Base-by-base conservation (phyloP, 1,284 basidiomycete species). In the Melampsora americana region DNA sequence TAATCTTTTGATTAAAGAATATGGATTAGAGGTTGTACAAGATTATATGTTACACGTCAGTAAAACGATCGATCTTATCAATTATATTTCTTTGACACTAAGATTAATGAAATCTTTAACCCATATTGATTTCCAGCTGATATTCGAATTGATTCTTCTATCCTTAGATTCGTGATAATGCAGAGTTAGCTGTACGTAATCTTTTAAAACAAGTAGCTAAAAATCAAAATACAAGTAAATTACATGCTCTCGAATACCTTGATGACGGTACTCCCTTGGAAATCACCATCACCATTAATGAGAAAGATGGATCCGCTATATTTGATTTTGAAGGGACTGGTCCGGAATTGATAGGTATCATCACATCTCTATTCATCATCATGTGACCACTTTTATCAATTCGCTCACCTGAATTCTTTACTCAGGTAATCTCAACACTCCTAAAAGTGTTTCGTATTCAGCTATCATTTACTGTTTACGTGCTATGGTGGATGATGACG, bases 401-500 rank as follows among this genome's bases (percentile, higher is more conserved):
- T 66, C 35, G 28, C 20, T 39, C 56, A 42, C n/a, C 23, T 23
- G 5, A 18, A 20, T 61, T 60, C 11, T 66, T 18, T 9, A 39
- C n/a, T 26, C 23, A 77, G 65, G 67, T 50, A 67, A 67, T 66
- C 67, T 69, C 14, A 74, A 68, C 61, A 60, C 46, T 20, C 92
- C 92, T 0, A 90, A 90, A 59, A 90, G 90, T 2, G 94, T 98
- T 56, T 91, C 92, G 1, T 92, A 94, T 82, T 91, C 91, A 0
- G 93, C 95, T 0, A 90, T 97, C 78, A 95, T 98, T 79, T 99
- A 98, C 84, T 85, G 92, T 83, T 90, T 98, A 86, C 88, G 95
- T 30, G 87, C 92, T 16, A 95, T 99, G 91, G 87, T 96, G 32
- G 90, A 93, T 79, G 84, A 89, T 42, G 94, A 96, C 69, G 80